These are phyloP conservation scores for Colletotrichum tropicale DNA, from an alignment of 2,329 filamentous ascomycete species.

Conservation along the genomic window DNA sequence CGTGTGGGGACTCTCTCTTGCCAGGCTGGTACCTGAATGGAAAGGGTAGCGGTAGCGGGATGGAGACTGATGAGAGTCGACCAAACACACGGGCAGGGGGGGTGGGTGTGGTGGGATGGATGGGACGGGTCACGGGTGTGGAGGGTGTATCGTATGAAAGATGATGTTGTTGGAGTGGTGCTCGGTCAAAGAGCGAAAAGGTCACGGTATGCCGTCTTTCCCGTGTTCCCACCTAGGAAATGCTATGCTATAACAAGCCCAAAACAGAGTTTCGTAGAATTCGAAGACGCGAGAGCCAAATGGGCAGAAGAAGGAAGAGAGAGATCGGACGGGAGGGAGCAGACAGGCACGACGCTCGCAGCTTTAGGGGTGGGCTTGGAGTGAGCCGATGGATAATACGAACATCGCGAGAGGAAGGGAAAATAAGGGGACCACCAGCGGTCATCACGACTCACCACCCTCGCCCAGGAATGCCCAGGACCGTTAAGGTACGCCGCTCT, in stretches of 20 bases:
- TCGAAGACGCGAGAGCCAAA: background rate
- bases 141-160: background rate
- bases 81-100: background rate
- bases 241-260: background rate
- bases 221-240: background rate
- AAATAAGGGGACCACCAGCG: background rate
- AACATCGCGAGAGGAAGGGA: background rate
- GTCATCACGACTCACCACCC: background rate
- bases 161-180: background rate
- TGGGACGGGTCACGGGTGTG: background rate
- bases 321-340: slow-evolving; percentile 3
- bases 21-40: background rate
- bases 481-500: background rate
- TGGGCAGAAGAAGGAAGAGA: slow-evolving; percentile 6
- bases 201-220: background rate
- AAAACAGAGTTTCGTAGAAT: background rate
- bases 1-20: slow-evolving; percentile 6
- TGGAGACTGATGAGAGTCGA: background rate
- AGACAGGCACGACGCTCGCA: too few species aligned
- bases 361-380: background rate
- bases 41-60: background rate
- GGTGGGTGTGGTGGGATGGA: background rate
- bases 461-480: background rate
- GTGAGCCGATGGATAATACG: background rate
- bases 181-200: slow-evolving; percentile 13